Base-by-base conservation (phyloP, 306 rosid genomes). In the Ammopiptanthus mongolicus region DNA sequence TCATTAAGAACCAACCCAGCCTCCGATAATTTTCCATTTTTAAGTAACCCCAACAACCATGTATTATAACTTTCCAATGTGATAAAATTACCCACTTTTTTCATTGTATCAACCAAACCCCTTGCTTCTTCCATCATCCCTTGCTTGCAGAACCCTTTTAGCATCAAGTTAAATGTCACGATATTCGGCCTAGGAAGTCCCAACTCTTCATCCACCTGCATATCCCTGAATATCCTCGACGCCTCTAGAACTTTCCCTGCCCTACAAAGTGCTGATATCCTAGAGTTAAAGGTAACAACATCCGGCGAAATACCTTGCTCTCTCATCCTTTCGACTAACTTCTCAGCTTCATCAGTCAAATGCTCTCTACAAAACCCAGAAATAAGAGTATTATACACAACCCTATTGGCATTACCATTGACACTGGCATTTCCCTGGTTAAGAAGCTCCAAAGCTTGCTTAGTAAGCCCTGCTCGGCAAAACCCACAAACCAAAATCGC, bases 181-280 rank as follows among this genome's bases (percentile, higher is more conserved):
- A 66, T 69, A 74, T 91, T 91, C 2, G 98, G 98, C 77, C 31
- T 88, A 1, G 98, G 97, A 73, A 95, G 86, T 51, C 96, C 96
- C 78, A 91, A 72, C 14, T 81, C 93, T 63, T 84, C 84, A 72
- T 90, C 97, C 48, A 85, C 76, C 69, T 85, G 91, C 98, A 95
- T 90, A 82, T 95, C 98, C 53, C 96, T 85, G 73, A 91, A 92
- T 71, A 95, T 95, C 71, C 96, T 91, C 1, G 96, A 95, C 2
- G 97, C 97, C 82, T 95, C 97, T 7, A 88, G 72, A 73, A 95
- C 80, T 67, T 95, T 87, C 74, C 97, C 91, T 1, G 79, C 83
- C 42, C 67, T 73, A 81, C 96, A 91, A 46, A 95, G 97, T 1
- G 96, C 97, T 0, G 97, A 89, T 68, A 95, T 88, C 88, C 98